Base-by-base conservation (phyloP, 2,329 filamentous ascomycete genomes). In the Xylaria polymorpha region DNA sequence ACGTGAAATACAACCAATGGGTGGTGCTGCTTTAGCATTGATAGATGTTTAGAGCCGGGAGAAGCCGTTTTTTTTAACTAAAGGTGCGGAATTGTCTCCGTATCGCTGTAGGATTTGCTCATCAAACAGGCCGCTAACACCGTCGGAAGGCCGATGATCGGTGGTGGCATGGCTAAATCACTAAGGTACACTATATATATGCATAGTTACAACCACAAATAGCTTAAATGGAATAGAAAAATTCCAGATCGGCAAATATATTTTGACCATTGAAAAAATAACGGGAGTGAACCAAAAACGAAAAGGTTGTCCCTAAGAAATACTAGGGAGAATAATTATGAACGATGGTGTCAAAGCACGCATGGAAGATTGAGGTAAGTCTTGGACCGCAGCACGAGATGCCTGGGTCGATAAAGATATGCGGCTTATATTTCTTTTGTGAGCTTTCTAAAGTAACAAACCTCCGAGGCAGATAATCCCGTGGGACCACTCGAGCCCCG, bases 401-500 rank as follows among this genome's bases (percentile, higher is more conserved):
- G 25, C 51, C 50, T 60, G 53, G 18, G 37, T 61, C 20, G 35
- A 44, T 61, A 44, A 48, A 12, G 15, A 64, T 32, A 50, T 68
- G 61, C 41, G 50, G 18, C 41, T 29, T 25, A 20, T 6, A 25
- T 50, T 44, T 44, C 61, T 56, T 51, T 37, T 46, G 15, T 39
- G 58, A 61, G 43, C 14, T 25, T 48, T 39, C n/a, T 41, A 29
- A 51, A 22, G 14, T 64, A 66, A 66, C 29, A 46, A 60, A 29
- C 44, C 41, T 39, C 48, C 56, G 44, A 58, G n/a, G 37, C 74
- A 69, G 64, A 77, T 85, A 46, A 75, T 85, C 22, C 83, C 83
- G 9, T 86, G 81, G 81, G 83, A 86, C 66, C 75, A 81, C 10
- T 73, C 71, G 18, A 81, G 78, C 53, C 76, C 77, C 9, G 74